Evolutionary conservation across 306 rosid species (phyloP), one percentile per base, ranked within the genome.

Genomic region (Glycine soja): DNA sequence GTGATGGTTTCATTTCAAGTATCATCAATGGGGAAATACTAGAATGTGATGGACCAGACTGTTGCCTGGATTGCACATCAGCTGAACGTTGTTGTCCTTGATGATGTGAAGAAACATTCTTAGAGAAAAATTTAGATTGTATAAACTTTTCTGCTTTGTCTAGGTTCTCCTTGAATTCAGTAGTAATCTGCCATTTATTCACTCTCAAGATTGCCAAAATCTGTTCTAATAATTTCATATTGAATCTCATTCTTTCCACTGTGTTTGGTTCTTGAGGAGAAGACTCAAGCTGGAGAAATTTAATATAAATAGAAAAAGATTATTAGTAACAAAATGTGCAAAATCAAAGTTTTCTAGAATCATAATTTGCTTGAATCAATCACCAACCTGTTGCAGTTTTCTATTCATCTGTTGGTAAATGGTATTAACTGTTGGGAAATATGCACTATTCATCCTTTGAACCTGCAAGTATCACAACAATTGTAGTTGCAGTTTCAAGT

Each of bases 161-260:
- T 64, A 78, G 71, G 30, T 5, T 67, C 72, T 34, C 56, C 42
- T 38, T 66, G 34, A 61, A 54, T 8, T 58, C 58, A 8, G 46
- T 6, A n/a, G 64, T 69, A 36, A 88, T 85, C 34, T 83, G 61
- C 67, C 75, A 80, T 80, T 80, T 85, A 6, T 46, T 43, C 61
- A 83, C 74, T n/a, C 18, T 53, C 40, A 88, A 72, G 77, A 42
- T 8, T 5, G 5, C 1, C 43, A 85, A 62, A 82, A 68, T 3
- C 1, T 2, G 5, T 42, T 82, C 81, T 16, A 76, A 0, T 4
- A 0, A 0, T 32, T 0, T 69, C 43, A 45, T 77, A 6, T 1
- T 0, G 0, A 0, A 0, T 65, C 19, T 34, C 2, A 2, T 2
- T 50, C 11, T 63, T 19, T 30, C 52, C 5, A 47, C 2, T 47